Evolutionary conservation across 441 rosid species (phyloP).

Genomic region (Croton laevigatus): DNA sequence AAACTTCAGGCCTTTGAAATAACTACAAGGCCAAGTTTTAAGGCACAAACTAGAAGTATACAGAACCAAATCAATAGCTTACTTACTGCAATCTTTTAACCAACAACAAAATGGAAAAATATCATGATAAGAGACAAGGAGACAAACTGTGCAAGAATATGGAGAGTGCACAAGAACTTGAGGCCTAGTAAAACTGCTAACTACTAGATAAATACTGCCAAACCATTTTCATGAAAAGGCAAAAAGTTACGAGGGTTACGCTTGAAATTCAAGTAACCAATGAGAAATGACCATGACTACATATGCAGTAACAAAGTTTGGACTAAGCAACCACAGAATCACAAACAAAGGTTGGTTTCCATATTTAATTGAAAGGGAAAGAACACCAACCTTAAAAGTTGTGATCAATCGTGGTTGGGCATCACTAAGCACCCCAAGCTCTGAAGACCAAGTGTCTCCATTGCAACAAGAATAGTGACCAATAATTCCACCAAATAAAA

Average conservation of each 20-base stretch:
- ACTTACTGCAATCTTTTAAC: background rate
- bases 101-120: background rate
- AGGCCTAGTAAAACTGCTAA: background rate
- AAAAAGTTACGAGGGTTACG: background rate
- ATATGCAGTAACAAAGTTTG: background rate
- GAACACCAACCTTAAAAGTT: slow-evolving; percentile 65
- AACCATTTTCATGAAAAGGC: background rate
- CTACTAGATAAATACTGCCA: background rate
- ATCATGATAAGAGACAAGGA: background rate
- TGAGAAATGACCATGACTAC: background rate
- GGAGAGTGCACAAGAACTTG: background rate
- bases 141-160: background rate
- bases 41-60: background rate
- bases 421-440: slow-evolving; percentile 86
- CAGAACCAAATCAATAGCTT: background rate
- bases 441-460: slow-evolving; percentile 96
- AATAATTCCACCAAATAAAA: slow-evolving; percentile 74
- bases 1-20: background rate
- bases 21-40: background rate
- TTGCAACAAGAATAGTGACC: slow-evolving; percentile 89
- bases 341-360: background rate
- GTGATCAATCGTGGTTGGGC: slow-evolving; percentile 85
- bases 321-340: background rate
- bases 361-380: background rate
- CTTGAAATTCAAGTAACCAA: background rate